Evolutionary conservation across 2,329 filamentous ascomycete genomes (phyloP).

Genomic region (Bipolaris bicolor): DNA sequence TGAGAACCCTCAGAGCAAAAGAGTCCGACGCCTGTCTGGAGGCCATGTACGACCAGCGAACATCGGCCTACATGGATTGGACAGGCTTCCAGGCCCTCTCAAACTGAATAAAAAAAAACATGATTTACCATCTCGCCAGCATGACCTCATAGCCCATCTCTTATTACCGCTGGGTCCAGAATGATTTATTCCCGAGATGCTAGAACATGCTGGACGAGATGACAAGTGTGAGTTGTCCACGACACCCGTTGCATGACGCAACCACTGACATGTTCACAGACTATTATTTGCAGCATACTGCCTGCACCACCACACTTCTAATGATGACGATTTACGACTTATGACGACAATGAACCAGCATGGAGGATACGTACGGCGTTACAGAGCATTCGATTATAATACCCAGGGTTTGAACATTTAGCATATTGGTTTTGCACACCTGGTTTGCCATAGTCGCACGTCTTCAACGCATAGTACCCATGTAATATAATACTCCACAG

Average conservation of each 20-base stretch:
- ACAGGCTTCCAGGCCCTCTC: conserved; percentile 22
- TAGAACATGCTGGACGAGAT: neutral
- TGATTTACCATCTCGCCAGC: neutral
- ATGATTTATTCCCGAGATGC: neutral
- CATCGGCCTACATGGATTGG: conserved; percentile 39
- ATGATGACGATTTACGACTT: conserved; percentile 10
- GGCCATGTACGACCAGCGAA: conserved; percentile 38
- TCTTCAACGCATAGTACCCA: conserved; percentile 17
- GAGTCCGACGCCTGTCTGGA: conserved; percentile 45
- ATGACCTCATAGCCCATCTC: neutral
- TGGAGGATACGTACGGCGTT: conserved; percentile 10
- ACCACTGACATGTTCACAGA: neutral
- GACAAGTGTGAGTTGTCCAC: conserved; percentile 3
- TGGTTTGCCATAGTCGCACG: conserved; percentile 13
- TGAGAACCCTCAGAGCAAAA: conserved; percentile 43
- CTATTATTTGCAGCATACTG: conserved; percentile 5
- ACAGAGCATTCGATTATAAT: conserved; percentile 16
- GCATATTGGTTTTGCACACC: conserved; percentile 5
- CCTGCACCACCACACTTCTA: conserved; percentile 8
- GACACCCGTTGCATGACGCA: neutral
- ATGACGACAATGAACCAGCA: conserved; percentile 11
- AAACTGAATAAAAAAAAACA: neutral
- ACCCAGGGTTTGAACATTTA: conserved; percentile 17
- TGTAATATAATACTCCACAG: conserved; percentile 17
- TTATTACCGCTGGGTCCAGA: neutral